Percentiles rank a stretch among this genome's conserved stretches.
These are phyloP conservation scores for Juglanconis juglandina DNA, from an alignment of 2,329 filamentous ascomycete genomes.

Conservation along the genomic window DNA sequence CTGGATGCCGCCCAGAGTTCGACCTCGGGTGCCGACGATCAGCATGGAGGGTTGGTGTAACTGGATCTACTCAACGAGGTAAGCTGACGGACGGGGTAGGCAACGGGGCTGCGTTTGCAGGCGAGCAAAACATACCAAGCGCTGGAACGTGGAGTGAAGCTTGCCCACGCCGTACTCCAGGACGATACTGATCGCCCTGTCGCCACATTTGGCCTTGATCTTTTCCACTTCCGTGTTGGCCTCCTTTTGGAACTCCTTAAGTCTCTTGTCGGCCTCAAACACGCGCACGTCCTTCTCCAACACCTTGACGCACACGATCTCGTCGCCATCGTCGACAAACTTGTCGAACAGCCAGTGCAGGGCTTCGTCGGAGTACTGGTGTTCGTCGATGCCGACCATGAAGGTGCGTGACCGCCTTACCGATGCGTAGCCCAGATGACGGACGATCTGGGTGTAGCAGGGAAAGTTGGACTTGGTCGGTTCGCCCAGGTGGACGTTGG, in stretches of 20 bases:
- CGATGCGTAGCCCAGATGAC: conserved; percentile 81
- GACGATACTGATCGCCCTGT: conserved; percentile 78
- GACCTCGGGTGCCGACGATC: conserved; percentile 82
- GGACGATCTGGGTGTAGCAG: conserved; percentile 78
- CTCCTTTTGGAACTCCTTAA: conserved; percentile 65
- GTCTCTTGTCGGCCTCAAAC: conserved; percentile 52
- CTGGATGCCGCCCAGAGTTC: conserved; percentile 81
- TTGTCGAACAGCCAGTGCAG: conserved; percentile 90
- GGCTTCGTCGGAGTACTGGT: conserved; percentile 88
- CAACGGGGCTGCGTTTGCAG: background rate
- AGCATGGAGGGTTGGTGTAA: conserved; percentile 90
- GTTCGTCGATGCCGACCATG: conserved; percentile 85
- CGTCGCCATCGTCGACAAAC: conserved; percentile 88
- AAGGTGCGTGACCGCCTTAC: conserved; percentile 81
- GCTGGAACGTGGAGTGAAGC: conserved; percentile 84
- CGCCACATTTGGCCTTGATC: conserved; percentile 74
- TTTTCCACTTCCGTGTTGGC: conserved; percentile 70
- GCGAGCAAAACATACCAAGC: conserved; percentile 60
- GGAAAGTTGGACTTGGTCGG: conserved; percentile 56
- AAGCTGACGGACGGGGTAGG: background rate
- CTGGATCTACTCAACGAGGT: conserved; percentile 60
- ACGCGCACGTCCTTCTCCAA: conserved; percentile 76
- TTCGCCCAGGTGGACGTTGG: conserved; percentile 57
- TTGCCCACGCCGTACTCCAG: conserved; percentile 88
- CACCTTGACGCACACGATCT: conserved; percentile 85